Percentiles rank a stretch among this genome's conserved stretches.
Evolutionary conservation across 1,139 yeast genomes (phyloP).

Genomic region (Kurtzmaniella quercitrusa): DNA sequence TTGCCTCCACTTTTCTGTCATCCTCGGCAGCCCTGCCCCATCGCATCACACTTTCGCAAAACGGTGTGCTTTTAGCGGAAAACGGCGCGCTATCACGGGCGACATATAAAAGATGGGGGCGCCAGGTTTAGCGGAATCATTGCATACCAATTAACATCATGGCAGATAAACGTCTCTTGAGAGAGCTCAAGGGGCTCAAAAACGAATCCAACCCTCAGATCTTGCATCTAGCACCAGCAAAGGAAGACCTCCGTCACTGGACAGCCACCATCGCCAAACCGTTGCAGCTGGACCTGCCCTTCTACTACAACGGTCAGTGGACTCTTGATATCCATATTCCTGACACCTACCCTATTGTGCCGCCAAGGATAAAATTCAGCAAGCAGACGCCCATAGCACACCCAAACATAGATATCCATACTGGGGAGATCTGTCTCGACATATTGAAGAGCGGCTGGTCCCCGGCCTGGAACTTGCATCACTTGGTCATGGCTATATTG

Average conservation of each 20-base stretch:
- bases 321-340: conserved; percentile 49
- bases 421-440: conserved; percentile 86
- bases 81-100: too few species aligned
- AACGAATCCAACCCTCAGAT: conserved; percentile 35
- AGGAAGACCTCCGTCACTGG: conserved; percentile 55
- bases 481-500: conserved; percentile 68
- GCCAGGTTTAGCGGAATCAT: not conserved
- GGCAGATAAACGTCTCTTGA: conserved; percentile 30
- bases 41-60: too few species aligned
- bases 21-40: too few species aligned
- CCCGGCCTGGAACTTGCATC: conserved; percentile 80
- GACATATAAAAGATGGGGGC: not conserved
- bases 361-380: conserved; percentile 59
- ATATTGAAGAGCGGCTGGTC: conserved; percentile 73
- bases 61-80: too few species aligned
- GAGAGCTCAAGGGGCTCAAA: conserved; percentile 22
- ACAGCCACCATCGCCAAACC: conserved; percentile 58
- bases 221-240: conserved; percentile 39
- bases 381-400: conserved; percentile 52
- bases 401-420: conserved; percentile 64
- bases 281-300: conserved; percentile 30
- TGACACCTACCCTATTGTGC: conserved; percentile 58
- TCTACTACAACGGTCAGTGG: conserved; percentile 56
- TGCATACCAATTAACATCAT: conserved; percentile 9
- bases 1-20: too few species aligned